A percentile compares a stretch with the other conserved stretches of the same genome.
These are phyloP conservation scores for Hericium rajendrae DNA, from an alignment of 768 basidiomycete species.

Conservation along the genomic window DNA sequence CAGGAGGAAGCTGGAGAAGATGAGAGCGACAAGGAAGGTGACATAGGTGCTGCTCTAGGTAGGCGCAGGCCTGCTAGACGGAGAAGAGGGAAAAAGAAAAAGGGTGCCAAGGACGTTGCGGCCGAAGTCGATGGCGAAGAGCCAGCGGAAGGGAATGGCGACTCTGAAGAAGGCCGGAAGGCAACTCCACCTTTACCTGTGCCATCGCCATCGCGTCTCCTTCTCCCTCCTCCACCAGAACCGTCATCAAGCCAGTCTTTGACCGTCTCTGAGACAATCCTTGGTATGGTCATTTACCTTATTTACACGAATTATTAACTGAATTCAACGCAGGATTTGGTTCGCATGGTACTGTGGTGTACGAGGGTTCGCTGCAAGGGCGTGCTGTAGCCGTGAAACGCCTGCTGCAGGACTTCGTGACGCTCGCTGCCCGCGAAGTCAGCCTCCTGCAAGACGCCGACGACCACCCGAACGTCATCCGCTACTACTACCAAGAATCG, in stretches of 20 bases:
- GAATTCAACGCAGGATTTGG: conserved; percentile 62
- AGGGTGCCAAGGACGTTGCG: conserved; percentile 10
- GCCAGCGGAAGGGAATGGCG: conserved; percentile 15
- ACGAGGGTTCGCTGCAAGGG: conserved; percentile 89
- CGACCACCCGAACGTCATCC: conserved; percentile 97
- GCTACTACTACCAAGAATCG: conserved; percentile 95
- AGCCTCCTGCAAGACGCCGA: conserved; percentile 92
- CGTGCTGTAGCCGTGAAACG: conserved; percentile 98
- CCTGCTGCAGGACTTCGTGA: conserved; percentile 89
- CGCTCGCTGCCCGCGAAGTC: conserved; percentile 89
- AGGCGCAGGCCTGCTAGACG: conserved; percentile 24
- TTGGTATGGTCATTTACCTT: conserved; percentile 40
- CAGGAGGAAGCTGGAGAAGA: conserved; percentile 33
- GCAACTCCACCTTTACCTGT: conserved; percentile 7
- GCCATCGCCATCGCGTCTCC: conserved; percentile 7
- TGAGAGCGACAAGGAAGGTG: conserved; percentile 51
- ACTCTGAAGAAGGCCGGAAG: conserved; percentile 11
- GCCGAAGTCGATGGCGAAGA: conserved; percentile 15
- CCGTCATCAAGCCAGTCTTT: conserved; percentile 36
- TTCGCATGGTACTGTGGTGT: conserved; percentile 95
- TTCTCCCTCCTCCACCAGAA: conserved; percentile 16
- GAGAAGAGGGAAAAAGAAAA: conserved; percentile 24
- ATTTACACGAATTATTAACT: neutral
- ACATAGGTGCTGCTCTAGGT: conserved; percentile 33
- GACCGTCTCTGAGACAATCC: conserved; percentile 60